Evolutionary conservation across 2,329 filamentous ascomycete genomes (phyloP).

Genomic region (Aspergillus cejpii): DNA sequence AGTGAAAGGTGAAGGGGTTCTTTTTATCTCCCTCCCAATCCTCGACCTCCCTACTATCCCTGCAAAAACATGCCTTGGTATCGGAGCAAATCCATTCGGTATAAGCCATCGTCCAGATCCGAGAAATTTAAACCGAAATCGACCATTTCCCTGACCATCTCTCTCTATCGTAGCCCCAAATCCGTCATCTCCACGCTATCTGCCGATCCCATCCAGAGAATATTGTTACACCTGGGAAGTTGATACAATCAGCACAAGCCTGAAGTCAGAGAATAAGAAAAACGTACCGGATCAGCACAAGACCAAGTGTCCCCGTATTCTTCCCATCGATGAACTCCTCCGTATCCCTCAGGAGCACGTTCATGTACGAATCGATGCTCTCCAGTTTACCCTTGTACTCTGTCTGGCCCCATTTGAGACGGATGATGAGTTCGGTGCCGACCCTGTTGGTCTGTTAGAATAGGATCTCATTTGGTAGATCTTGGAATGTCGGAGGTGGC

Average conservation of each 20-base stretch:
- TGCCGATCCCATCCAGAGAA: conserved; percentile 74
- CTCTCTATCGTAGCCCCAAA: conserved; percentile 29
- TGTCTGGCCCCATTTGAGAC: conserved; percentile 95
- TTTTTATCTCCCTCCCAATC: too few relatives aligned
- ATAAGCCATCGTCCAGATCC: too few relatives aligned
- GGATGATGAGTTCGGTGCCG: conserved; percentile 82
- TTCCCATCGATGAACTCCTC: conserved; percentile 90
- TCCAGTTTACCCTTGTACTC: conserved; percentile 94
- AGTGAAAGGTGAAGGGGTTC: background rate
- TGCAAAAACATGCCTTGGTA: conserved; percentile 6
- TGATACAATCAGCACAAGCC: background rate
- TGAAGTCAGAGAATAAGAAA: background rate
- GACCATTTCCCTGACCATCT: too few relatives aligned
- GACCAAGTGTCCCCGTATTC: conserved; percentile 74
- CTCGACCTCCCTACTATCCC: conserved; percentile 1
- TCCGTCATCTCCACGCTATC: conserved; percentile 47
- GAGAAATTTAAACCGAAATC: too few relatives aligned
- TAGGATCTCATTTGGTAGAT: conserved; percentile 1
- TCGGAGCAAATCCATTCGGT: conserved; percentile 9
- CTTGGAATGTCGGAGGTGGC: background rate
- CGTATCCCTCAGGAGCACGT: conserved; percentile 83
- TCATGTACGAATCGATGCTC: conserved; percentile 98
- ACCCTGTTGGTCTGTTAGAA: conserved; percentile 50
- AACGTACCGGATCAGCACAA: conserved; percentile 79
- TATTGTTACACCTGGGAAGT: conserved; percentile 74